Evolutionary conservation across 164 flowering plant species (phyloP), one percentile per base, ranked within the genome.

Genomic region (Kingdonia uniflora): DNA sequence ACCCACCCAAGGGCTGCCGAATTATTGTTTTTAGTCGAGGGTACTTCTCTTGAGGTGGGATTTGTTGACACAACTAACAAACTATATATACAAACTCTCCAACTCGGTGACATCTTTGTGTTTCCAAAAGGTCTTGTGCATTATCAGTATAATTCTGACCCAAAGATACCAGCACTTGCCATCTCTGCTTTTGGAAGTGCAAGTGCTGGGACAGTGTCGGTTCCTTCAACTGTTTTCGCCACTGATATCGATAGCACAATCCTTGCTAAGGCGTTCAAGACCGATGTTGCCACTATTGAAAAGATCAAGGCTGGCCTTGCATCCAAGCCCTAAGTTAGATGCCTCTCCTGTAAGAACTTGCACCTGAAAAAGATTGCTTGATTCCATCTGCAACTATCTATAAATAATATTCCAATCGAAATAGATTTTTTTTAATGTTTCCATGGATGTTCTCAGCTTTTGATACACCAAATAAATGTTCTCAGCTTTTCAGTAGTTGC

Each of bases 1-100:
- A 58, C 62, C 19, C 75, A 71, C 39, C 67, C 75, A 0, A 59
- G 65, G 1, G 33, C 75, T 0, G 48, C 75, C 1, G 72, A 68
- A 59, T 65, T 66, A 40, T 46, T 66, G 25, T 37, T 66, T 23
- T 23, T 61, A 15, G 16, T 66, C 2, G 51, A 52, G 2, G 65
- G 70, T 1, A 24, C 11, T 7, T 13, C 37, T 13, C 45, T 66
- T 17, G 62, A 61, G 51, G 65, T 61, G 17, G 65, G 66, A 1
- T 52, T 66, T 42, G 39, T 61, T 7, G 70, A 66, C 47, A 56
- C 62, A 2, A 57, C 50, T 26, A 61, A 61, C 58, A 57, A 57
- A 29, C 66, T 66, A 11, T 66, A 57, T 41, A 52, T 58, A 17
- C 66, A 61, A 49, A 47, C 51, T 5, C 66, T 66, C 14, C 55